These are phyloP conservation scores for Orychophragmus violaceus DNA, from an alignment of 345 rosid species.

Conservation along the genomic window DNA sequence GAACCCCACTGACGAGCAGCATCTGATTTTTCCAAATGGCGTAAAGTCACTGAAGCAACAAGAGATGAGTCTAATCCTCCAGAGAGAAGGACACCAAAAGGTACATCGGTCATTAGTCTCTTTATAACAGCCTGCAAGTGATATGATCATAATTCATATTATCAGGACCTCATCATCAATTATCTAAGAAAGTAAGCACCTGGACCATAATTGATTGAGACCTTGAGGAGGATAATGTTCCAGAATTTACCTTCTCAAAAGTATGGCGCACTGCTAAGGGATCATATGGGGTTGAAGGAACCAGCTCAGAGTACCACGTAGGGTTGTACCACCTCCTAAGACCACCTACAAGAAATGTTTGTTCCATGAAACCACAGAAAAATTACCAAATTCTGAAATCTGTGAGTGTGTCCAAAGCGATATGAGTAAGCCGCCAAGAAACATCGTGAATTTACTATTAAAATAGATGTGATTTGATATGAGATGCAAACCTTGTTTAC, in stretches of 20 bases:
- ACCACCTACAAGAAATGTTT: slow-evolving; percentile 42
- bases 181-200: not conserved
- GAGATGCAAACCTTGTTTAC: slow-evolving; percentile 64
- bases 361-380: not conserved
- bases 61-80: slow-evolving; percentile 90
- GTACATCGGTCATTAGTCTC: slow-evolving; percentile 87
- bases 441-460: not conserved
- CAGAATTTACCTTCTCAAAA: slow-evolving; percentile 58
- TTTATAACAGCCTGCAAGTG: slow-evolving; percentile 60
- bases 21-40: slow-evolving; percentile 51
- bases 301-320: slow-evolving; percentile 55
- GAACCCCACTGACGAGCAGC: slow-evolving; percentile 84
- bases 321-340: slow-evolving; percentile 85
- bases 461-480: not conserved
- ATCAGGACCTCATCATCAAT: not conserved
- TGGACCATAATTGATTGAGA: too few species aligned
- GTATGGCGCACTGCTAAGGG: slow-evolving; percentile 43
- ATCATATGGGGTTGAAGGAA: slow-evolving; percentile 68
- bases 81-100: slow-evolving; percentile 82
- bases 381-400: not conserved
- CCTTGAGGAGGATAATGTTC: not conserved
- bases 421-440: not conserved
- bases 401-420: not conserved
- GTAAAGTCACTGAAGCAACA: slow-evolving; percentile 76
- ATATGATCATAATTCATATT: not conserved